Conservation (phyloP, 1,284 basidiomycete genomes). For the Naganishia cerealis region DNA sequence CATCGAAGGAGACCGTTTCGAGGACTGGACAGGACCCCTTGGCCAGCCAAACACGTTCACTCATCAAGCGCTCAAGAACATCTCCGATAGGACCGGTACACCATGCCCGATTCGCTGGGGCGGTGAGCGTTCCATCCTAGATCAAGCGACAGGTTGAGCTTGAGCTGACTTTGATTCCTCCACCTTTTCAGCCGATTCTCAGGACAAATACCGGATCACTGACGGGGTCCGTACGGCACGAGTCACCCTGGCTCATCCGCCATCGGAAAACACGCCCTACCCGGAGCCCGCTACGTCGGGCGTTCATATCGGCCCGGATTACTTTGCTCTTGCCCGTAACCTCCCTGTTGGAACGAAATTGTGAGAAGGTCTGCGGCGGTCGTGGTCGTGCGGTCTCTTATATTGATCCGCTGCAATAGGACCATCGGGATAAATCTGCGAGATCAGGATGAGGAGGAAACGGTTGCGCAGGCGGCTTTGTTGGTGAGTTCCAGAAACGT, state of each 20-base stretch:
- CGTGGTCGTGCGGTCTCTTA: too few relatives aligned
- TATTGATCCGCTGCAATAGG: background rate
- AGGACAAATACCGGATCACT: background rate
- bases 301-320: background rate
- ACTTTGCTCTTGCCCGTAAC: background rate
- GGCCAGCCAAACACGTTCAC: background rate
- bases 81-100: background rate
- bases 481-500: conserved; percentile 45
- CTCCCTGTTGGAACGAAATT: background rate
- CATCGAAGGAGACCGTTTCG: background rate
- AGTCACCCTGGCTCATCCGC: background rate
- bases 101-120: background rate
- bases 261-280: background rate
- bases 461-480: conserved; percentile 62
- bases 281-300: background rate
- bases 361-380: background rate
- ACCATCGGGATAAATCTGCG: conserved; percentile 67
- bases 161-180: background rate
- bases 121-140: background rate
- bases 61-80: background rate
- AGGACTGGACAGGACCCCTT: conserved; percentile 1
- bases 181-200: background rate
- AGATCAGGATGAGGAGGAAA: conserved; percentile 61
- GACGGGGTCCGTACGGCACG: background rate
- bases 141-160: background rate